These are phyloP conservation scores for Sergeia podlipaevii DNA, from an alignment of 208 protist genomes.

Conservation along the genomic window DNA sequence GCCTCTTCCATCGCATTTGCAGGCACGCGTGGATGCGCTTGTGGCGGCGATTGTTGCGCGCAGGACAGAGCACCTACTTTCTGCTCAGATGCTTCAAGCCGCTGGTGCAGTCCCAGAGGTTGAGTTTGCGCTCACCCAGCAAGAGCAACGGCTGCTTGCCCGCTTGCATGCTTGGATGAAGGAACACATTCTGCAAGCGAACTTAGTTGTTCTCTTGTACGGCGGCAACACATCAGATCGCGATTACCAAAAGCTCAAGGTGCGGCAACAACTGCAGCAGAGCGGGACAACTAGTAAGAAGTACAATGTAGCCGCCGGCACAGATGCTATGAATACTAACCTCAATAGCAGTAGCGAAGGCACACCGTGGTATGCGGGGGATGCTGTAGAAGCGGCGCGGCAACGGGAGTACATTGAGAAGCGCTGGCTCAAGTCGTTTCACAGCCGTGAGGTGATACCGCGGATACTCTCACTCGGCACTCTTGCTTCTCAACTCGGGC, in stretches of 20 bases:
- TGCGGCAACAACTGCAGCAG: neutral
- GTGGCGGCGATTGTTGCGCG: constrained; percentile 47
- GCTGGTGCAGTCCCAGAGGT: constrained; percentile 59
- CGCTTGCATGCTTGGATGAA: constrained; percentile 47
- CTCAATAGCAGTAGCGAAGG: neutral
- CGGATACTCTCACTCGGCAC: constrained; percentile 31
- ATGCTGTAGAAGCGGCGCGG: constrained; percentile 3
- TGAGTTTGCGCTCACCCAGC: constrained; percentile 50
- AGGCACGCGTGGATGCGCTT: constrained; percentile 30
- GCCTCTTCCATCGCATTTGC: constrained; percentile 19
- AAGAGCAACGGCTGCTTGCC: constrained; percentile 33
- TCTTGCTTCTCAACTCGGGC: constrained; percentile 26
- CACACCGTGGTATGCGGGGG: constrained; percentile 9
- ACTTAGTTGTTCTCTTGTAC: constrained; percentile 58
- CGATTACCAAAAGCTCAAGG: neutral
- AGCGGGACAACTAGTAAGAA: neutral
- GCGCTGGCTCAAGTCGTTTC: constrained; percentile 63
- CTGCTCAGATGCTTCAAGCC: constrained; percentile 63
- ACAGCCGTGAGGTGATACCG: constrained; percentile 56
- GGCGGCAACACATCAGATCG: constrained; percentile 24
- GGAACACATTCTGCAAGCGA: constrained; percentile 28
- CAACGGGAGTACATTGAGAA: constrained; percentile 36
- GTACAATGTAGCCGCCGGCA: neutral
- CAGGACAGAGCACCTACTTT: constrained; percentile 38
- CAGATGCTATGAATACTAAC: neutral